Evolutionary conservation across 225 moss, liverwort and hornwort species (phyloP), one percentile per base, ranked within the genome.

Genomic region (Polytrichum formosum): DNA sequence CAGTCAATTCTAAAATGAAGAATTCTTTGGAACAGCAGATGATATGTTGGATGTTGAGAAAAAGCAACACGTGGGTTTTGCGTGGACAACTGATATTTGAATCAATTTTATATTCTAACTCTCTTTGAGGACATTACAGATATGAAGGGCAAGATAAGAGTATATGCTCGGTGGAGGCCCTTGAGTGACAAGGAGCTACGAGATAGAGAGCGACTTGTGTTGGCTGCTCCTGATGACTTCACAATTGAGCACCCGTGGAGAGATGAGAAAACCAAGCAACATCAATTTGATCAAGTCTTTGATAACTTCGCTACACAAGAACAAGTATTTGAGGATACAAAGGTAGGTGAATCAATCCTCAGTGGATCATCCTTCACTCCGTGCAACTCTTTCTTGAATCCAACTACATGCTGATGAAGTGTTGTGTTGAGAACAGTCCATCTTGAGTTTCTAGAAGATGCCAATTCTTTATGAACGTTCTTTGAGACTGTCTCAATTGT

Each of bases 121-220:
- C 27, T 31, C 7, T 60, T n/a, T 1, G 7, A 54, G 68, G 35
- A 65, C 72, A n/a, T 65, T 23, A 73, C 84, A 95, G 95, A 95
- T 77, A 95, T 95, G 95, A 95, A 95, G 78, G 95, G 95, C 58
- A 95, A 95, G 74, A 95, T 95, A 46, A 78, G 95, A 77, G 95
- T 95, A 5, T 92, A 86, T 83, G 95, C 92, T 59, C 87, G 95
- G 28, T 95, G 95, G 95, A 92, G 95, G 79, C 92, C 95, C 35
- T 81, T 92, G 64, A 95, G 92, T 76, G 91, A 91, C 31, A 95
- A 88, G 71, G 95, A 95, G 77, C 67, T 77, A 7, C 81, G 75
- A 76, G 95, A 92, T 75, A 71, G 78, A 63, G 87, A 92, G 80
- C 85, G 56, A 64, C 70, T 61, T 73, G 78, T 92, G 67, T 70